A percentile compares a stretch with the other conserved stretches of the same genome.
Evolutionary conservation across 2,329 filamentous ascomycete species (phyloP).

Genomic region (Trichoderma cornu-damae): DNA sequence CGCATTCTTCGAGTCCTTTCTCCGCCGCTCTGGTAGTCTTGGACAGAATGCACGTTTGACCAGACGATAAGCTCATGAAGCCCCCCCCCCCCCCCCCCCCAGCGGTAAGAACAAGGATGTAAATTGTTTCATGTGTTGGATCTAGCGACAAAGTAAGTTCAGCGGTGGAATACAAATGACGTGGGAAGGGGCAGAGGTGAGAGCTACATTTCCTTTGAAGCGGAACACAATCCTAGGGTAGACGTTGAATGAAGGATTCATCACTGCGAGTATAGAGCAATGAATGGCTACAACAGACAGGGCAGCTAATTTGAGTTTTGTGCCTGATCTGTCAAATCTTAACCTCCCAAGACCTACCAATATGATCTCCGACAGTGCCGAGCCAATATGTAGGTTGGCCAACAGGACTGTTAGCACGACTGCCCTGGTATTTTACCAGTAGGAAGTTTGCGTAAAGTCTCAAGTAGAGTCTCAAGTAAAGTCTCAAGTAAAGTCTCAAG

Average conservation of each 20-base stretch:
- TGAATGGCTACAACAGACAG: not conserved
- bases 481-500: no score
- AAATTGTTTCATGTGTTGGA: not conserved
- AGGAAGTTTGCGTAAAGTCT: not conserved
- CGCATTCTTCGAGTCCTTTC: no score
- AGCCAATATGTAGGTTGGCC: not conserved
- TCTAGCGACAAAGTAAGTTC: slow-evolving; percentile 1
- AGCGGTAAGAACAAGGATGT: not conserved
- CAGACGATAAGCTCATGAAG: not conserved
- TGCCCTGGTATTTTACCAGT: not conserved
- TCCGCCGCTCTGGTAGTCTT: not conserved
- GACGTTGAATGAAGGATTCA: not conserved
- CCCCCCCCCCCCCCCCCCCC: no score
- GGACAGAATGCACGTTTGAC: not conserved
- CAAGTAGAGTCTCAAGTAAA: no score
- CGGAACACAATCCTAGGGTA: not conserved
- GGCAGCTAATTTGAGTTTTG: slow-evolving; percentile 7
- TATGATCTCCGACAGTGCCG: not conserved
- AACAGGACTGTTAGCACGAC: not conserved
- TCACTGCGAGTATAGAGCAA: not conserved
- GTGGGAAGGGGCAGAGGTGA: not conserved
- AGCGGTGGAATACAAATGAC: not conserved
- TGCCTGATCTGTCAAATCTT: not conserved
- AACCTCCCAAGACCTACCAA: not conserved
- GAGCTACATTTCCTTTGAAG: not conserved